Evolutionary conservation across 306 rosid genomes (phyloP), one percentile per base, ranked within the genome.

Genomic region (Lathyrus aphaca): DNA sequence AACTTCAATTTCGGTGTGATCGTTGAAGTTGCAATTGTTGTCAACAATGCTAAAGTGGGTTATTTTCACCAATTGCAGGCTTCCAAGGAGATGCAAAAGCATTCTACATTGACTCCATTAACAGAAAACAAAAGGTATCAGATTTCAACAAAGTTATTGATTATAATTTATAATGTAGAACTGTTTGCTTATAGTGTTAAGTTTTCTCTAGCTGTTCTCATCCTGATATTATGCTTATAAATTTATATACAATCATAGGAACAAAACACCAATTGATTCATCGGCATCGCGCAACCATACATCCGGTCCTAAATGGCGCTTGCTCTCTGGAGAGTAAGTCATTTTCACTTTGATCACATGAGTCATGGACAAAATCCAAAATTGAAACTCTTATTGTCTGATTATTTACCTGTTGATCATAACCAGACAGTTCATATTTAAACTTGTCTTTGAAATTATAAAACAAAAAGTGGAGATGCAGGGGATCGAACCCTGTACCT

Each of bases 61-160:
- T 37, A 19, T 69, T 18, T 70, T 83, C 9, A 53, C 19, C 49
- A 46, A 62, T 49, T 77, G 25, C 77, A 91, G 97, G 88, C 66
- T 63, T 71, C 78, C 25, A 91, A 74, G 42, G 89, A 75, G 62
- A 38, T 19, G 18, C 82, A 55, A 16, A 86, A 77, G 77, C 85
- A 77, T 76, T 63, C 83, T 73, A 60, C 87, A 65, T 58, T 80
- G 71, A 90, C 97, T n/a, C 96, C 98, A 57, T 74, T 83, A 82
- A 86, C 97, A 54, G 97, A 86, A 82, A 86, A 72, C 66, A 86
- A 64, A 87, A 83, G 95, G 99, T 91, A 68, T 12, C 32, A 71
- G 50, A 74, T 64, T 43, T n/a, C 43, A 27, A 46, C 12, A 18
- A 21, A 21, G 8, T 45, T 72, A 40, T 49, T 64, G 39, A 10